A percentile compares a stretch with the other conserved stretches of the same genome.
Evolutionary conservation across 2,329 filamentous ascomycete species (phyloP).

Genomic region (Claviceps maximensis): DNA sequence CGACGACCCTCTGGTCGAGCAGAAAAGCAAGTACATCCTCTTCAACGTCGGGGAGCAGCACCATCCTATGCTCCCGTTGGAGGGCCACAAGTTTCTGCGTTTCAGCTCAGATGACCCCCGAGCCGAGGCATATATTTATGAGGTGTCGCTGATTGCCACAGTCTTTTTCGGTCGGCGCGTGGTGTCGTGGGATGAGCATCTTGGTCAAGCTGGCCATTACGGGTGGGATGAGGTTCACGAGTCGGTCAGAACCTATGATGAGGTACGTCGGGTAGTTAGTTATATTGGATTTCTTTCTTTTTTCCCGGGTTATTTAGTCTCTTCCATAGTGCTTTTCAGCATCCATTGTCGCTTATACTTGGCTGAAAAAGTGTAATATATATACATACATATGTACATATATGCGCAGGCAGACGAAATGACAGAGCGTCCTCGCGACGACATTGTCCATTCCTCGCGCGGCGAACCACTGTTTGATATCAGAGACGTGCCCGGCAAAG

Average conservation of each 20-base stretch:
- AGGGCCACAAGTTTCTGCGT: slow-evolving; percentile 1
- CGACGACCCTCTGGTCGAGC: neutral
- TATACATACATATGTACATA: too few species aligned
- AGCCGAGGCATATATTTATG: neutral
- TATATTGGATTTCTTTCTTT: neutral
- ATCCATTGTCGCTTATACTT: neutral
- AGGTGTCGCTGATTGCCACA: neutral
- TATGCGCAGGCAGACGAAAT: neutral
- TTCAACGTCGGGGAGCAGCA: slow-evolving; percentile 2
- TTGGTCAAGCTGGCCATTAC: neutral
- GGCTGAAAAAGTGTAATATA: too few species aligned
- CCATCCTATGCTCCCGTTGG: neutral
- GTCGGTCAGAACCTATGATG: neutral
- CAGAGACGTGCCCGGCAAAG: neutral
- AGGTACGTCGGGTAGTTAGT: neutral
- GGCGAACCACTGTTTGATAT: neutral
- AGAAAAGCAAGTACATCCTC: neutral
- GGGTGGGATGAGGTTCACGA: neutral
- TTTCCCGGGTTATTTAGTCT: too few species aligned
- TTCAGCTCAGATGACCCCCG: neutral
- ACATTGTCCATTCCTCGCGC: neutral
- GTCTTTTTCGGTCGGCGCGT: neutral
- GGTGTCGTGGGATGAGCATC: neutral
- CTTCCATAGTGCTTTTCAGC: too few species aligned
- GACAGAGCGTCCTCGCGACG: rapidly evolving